Percentiles rank a stretch among this genome's conserved stretches.
These are phyloP conservation scores for Zygosaccharomyces bailii DNA, from an alignment of 805 yeast species.

Conservation along the genomic window DNA sequence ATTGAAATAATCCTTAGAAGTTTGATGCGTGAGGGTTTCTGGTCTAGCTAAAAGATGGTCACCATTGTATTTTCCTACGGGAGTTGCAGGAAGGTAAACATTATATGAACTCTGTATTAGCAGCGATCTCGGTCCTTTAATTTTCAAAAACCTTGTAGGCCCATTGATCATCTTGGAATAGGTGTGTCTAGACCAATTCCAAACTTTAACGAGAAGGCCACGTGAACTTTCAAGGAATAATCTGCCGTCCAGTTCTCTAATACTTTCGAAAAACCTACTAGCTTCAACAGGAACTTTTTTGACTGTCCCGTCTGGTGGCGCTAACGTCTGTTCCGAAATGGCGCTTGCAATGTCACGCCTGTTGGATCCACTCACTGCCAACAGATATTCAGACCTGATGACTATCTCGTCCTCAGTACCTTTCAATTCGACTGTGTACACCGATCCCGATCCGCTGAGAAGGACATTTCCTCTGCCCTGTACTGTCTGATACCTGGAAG, in stretches of 20 bases:
- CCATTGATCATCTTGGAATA: constrained; percentile 22
- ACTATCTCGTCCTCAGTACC: constrained; percentile 27
- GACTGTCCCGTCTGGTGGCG: constrained; percentile 4
- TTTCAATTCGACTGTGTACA: constrained; percentile 29
- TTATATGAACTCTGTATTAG: constrained; percentile 32
- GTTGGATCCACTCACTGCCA: constrained; percentile 33
- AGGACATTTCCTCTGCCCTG: constrained; percentile 35
- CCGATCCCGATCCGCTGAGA: constrained; percentile 28
- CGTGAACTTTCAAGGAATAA: constrained; percentile 17
- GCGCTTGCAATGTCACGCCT: constrained; percentile 28
- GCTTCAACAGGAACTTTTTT: constrained; percentile 3
- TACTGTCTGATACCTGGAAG: constrained; percentile 23
- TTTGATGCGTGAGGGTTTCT: constrained; percentile 8
- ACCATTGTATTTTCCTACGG: constrained; percentile 2
- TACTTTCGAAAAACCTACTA: constrained; percentile 2
- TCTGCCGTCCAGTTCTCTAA: constrained; percentile 18
- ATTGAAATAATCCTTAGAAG: constrained; percentile 22
- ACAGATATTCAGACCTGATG: constrained; percentile 29
- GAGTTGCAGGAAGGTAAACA: constrained; percentile 20
- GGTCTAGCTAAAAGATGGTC: constrained; percentile 7
- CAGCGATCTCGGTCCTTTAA: constrained; percentile 36
- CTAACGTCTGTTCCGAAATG: constrained; percentile 15
- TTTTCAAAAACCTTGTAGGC: constrained; percentile 26
- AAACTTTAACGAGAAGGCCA: constrained; percentile 7
- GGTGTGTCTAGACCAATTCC: constrained; percentile 14